A percentile compares a stretch with the other conserved stretches of the same genome.
phyloP scores from a whole-genome alignment of 345 rosid genomes.

The Populus ilicifolia region DNA sequence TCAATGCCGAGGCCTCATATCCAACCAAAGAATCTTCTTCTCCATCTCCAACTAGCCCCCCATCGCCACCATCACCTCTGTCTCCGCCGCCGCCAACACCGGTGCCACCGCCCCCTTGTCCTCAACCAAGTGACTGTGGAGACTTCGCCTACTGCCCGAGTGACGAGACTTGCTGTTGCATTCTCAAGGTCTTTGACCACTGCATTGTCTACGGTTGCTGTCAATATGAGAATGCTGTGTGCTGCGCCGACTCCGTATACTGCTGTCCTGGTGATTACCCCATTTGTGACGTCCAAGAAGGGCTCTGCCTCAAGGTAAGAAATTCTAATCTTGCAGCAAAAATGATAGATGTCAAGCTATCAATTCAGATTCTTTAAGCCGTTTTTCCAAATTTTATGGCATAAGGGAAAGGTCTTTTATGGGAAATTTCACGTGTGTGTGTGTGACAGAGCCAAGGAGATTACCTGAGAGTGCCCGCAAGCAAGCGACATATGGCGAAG shows the following conservation, averaged over 20 bases:
- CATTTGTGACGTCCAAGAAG: conserved; percentile 53
- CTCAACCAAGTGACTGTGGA: conserved; percentile 58
- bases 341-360: not conserved
- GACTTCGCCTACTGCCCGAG: conserved; percentile 52
- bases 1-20: conserved; percentile 70
- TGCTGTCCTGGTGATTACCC: conserved; percentile 78
- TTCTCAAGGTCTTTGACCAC: conserved; percentile 35
- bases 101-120: conserved; percentile 44
- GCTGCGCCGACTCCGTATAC: conserved; percentile 49
- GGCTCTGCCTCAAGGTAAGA: conserved; percentile 62
- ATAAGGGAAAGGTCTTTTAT: not conserved
- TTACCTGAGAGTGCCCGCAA: conserved; percentile 49
- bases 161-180: conserved; percentile 66
- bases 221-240: conserved; percentile 51
- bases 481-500: conserved; percentile 53
- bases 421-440: not conserved
- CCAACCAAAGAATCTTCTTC: conserved; percentile 57
- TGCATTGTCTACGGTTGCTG: conserved; percentile 68
- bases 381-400: not conserved
- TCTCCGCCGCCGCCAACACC: conserved; percentile 34
- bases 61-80: conserved; percentile 17
- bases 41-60: conserved; percentile 46
- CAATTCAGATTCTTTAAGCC: not conserved
- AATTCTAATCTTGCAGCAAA: not conserved
- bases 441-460: conserved; percentile 40